These are phyloP conservation scores for Ophiocordyceps unilateralis DNA, from an alignment of 2,329 filamentous ascomycete genomes.

Conservation along the genomic window DNA sequence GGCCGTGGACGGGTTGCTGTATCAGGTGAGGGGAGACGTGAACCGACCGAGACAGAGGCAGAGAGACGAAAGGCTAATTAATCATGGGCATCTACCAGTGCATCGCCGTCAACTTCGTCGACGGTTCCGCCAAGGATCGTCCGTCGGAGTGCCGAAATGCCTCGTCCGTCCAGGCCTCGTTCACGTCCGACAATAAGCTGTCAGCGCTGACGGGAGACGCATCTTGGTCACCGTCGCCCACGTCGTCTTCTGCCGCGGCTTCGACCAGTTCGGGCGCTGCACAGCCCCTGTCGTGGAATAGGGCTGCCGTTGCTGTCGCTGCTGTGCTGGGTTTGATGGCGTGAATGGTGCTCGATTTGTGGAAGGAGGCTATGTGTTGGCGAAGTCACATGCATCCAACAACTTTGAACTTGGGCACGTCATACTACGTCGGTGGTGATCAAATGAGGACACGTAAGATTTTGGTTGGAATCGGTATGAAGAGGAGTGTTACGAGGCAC, in stretches of 20 bases:
- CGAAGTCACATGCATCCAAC: too few relatives aligned
- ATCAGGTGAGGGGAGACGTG: constrained; percentile 27
- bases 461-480: too few relatives aligned
- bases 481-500: too few relatives aligned
- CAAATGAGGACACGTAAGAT: too few relatives aligned
- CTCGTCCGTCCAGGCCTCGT: constrained; percentile 14
- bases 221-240: background rate
- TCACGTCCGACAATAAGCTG: constrained; percentile 16
- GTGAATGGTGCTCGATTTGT: background rate
- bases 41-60: too few relatives aligned
- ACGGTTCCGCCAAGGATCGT: constrained; percentile 12
- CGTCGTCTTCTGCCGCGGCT: background rate
- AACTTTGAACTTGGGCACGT: too few relatives aligned
- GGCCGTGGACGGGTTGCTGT: constrained; percentile 37
- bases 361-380: too few relatives aligned
- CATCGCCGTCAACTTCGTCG: constrained; percentile 36
- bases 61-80: background rate
- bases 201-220: constrained; percentile 12
- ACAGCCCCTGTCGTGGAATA: background rate
- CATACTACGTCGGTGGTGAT: too few relatives aligned
- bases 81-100: constrained; percentile 20
- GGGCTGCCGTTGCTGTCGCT: background rate
- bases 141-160: constrained; percentile 19
- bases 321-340: background rate
- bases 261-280: background rate